These are phyloP conservation scores for Aschersonia sp. DNA, from an alignment of 2,329 filamentous ascomycete species.

Conservation along the genomic window DNA sequence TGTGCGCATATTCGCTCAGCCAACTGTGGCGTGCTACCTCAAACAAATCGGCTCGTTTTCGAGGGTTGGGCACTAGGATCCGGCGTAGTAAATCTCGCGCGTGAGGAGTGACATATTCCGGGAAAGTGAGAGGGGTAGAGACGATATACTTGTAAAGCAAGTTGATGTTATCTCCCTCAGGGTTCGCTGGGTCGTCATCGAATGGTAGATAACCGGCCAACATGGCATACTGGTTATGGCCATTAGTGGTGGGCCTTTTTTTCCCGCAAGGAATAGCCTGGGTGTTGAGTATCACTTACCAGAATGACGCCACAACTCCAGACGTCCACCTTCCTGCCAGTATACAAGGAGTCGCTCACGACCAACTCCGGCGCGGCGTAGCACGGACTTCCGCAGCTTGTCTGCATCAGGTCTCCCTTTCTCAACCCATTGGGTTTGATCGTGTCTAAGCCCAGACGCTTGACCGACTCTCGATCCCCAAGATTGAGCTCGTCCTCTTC, in stretches of 20 bases:
- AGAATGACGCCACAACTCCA: conserved; percentile 99
- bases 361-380: conserved; percentile 95
- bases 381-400: conserved; percentile 93
- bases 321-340: conserved; percentile 92
- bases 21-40: conserved; percentile 96
- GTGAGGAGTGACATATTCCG: conserved; percentile 96
- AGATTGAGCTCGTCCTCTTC: conserved; percentile 85
- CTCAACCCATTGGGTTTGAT: conserved; percentile 60
- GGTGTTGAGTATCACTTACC: conserved; percentile 32
- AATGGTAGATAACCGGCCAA: conserved; percentile 94
- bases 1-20: conserved; percentile 92
- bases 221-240: conserved; percentile 71
- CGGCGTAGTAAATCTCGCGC: conserved; percentile 82
- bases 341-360: conserved; percentile 94
- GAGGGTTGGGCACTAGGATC: conserved; percentile 87
- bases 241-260: too few relatives aligned
- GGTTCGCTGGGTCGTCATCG: conserved; percentile 94
- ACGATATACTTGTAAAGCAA: conserved; percentile 98
- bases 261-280: too few relatives aligned
- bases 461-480: conserved; percentile 76
- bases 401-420: conserved; percentile 94
- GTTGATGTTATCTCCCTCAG: conserved; percentile 98
- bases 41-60: conserved; percentile 89
- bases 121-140: conserved; percentile 89
- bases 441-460: conserved; percentile 71